phyloP scores from a whole-genome alignment of 176 grass and related monocot species.

The Miscanthus lutarioriparius region DNA sequence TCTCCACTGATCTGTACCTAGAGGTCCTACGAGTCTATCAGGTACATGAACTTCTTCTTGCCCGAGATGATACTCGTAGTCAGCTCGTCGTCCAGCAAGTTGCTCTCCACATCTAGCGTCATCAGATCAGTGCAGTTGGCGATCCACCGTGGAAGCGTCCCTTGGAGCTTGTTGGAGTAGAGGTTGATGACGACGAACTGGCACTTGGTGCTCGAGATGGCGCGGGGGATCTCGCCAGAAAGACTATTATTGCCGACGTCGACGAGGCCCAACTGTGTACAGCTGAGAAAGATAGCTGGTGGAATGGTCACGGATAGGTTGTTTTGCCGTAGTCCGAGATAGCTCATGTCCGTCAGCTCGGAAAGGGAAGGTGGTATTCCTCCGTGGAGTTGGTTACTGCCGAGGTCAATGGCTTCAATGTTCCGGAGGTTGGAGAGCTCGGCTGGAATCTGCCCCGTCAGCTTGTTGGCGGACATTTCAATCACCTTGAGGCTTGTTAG shows the following conservation, averaged over 20 bases:
- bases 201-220: background rate
- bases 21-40: too few relatives aligned
- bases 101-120: slow-evolving; percentile 54
- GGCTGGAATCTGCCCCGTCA: slow-evolving; percentile 54
- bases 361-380: slow-evolving; percentile 50
- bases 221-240: slow-evolving; percentile 46
- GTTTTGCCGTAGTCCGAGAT: slow-evolving; percentile 45
- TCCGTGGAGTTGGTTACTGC: slow-evolving; percentile 44
- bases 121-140: slow-evolving; percentile 39
- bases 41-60: background rate
- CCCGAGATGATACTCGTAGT: slow-evolving; percentile 44
- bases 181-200: slow-evolving; percentile 28
- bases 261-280: background rate
- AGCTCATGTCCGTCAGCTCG: slow-evolving; percentile 28
- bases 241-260: slow-evolving; percentile 57
- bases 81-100: slow-evolving; percentile 57
- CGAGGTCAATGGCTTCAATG: slow-evolving; percentile 10
- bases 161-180: slow-evolving; percentile 56
- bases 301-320: slow-evolving; percentile 52
- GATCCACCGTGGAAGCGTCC: slow-evolving; percentile 67
- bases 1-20: too few relatives aligned
- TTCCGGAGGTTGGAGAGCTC: slow-evolving; percentile 53
- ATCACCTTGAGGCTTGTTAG: slow-evolving; percentile 36
- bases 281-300: slow-evolving; percentile 50
- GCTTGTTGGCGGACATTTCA: slow-evolving; percentile 38